phyloP scores from a whole-genome alignment of 2,329 filamentous ascomycete genomes.

The Penicillium sp. region DNA sequence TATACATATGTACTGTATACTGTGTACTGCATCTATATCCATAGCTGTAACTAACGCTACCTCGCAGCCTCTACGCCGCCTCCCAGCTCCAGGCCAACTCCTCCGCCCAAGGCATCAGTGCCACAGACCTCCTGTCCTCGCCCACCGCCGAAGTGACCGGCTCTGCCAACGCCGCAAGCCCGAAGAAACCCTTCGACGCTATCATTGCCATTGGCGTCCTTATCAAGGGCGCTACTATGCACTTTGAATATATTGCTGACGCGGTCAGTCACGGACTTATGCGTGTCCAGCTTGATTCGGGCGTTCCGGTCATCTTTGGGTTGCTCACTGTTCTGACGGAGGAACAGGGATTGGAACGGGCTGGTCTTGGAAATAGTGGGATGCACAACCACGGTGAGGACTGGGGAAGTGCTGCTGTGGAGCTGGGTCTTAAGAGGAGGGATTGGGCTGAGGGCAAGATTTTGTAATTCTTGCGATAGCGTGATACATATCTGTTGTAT shows the following conservation, averaged over 20 bases:
- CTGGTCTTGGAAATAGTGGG: slow-evolving; percentile 62
- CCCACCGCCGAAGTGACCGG: slow-evolving; percentile 66
- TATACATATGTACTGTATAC: not conserved
- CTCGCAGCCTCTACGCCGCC: slow-evolving; percentile 70
- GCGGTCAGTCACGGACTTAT: slow-evolving; percentile 88
- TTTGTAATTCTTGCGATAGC: slow-evolving; percentile 27
- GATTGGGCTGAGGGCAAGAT: slow-evolving; percentile 74
- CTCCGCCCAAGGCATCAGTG: slow-evolving; percentile 36
- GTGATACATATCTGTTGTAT: not conserved
- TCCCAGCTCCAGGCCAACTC: slow-evolving; percentile 76
- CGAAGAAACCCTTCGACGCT: slow-evolving; percentile 71
- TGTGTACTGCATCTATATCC: not conserved
- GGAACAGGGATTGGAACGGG: slow-evolving; percentile 80
- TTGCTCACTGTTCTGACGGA: slow-evolving; percentile 85
- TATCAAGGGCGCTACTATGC: slow-evolving; percentile 99
- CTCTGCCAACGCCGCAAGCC: slow-evolving; percentile 36
- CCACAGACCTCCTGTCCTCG: slow-evolving; percentile 60
- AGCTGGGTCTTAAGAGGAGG: slow-evolving; percentile 83
- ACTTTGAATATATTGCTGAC: slow-evolving; percentile 98
- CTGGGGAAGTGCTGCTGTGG: slow-evolving; percentile 91
- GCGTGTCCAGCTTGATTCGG: slow-evolving; percentile 85
- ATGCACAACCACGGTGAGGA: slow-evolving; percentile 93
- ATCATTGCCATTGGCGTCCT: slow-evolving; percentile 93
- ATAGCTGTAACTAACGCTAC: not conserved
- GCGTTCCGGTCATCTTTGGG: slow-evolving; percentile 87